phyloP scores from a whole-genome alignment of 192 early-diverging fungal species.

The Diversispora eburnea region DNA sequence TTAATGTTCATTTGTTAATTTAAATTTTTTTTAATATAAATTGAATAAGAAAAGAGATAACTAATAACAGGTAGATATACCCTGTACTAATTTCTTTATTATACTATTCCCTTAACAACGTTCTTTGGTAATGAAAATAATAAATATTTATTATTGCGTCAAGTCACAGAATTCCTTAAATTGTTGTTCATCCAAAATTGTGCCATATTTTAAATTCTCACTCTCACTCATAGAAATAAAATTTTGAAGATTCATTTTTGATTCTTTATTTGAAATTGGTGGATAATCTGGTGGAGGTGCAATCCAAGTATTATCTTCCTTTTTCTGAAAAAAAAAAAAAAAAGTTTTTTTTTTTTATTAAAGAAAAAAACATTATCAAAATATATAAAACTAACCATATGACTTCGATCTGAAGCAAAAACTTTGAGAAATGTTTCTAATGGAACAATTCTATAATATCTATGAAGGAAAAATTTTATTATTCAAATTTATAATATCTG shows the following conservation, averaged over 20 bases:
- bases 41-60: too few relatives aligned
- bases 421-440: slow-evolving; percentile 4
- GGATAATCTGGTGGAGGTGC: slow-evolving; percentile 1
- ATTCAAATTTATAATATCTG: not conserved
- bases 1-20: too few relatives aligned
- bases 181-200: not conserved
- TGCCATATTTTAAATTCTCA: slow-evolving; percentile 8
- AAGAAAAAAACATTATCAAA: not conserved
- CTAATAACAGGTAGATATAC: too few relatives aligned
- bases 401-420: slow-evolving; percentile 24
- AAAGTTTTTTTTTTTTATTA: not conserved
- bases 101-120: too few relatives aligned
- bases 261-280: slow-evolving; percentile 6
- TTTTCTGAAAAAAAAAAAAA: not conserved
- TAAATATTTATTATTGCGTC: not conserved
- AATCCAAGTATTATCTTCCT: not conserved
- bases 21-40: too few relatives aligned
- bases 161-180: not conserved
- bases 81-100: too few relatives aligned
- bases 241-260: not conserved
- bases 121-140: too few relatives aligned
- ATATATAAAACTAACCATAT: slow-evolving; percentile 18
- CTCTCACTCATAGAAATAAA: slow-evolving; percentile 24
- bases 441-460: slow-evolving; percentile 17
- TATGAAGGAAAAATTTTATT: not conserved